These are phyloP conservation scores for Erythrophleum ivorense DNA, from an alignment of 331 rosid genomes.

Conservation along the genomic window DNA sequence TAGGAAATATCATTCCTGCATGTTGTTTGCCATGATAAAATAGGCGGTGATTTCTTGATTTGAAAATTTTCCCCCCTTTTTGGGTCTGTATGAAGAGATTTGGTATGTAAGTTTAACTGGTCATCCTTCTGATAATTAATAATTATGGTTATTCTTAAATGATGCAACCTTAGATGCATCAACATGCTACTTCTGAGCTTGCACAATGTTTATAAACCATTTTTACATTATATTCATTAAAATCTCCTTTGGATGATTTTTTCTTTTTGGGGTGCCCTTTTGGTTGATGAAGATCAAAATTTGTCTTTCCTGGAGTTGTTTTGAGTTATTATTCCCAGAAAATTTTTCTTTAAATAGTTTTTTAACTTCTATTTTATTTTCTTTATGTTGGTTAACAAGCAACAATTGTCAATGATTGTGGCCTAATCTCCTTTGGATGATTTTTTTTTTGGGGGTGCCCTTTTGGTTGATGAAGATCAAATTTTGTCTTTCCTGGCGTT, in stretches of 20 bases:
- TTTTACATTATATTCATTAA: background rate
- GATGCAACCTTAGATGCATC: constrained; percentile 13
- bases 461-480: background rate
- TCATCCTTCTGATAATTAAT: background rate
- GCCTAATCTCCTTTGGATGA: background rate
- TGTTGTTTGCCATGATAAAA: constrained; percentile 19
- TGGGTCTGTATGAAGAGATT: background rate
- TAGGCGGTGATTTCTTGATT: constrained; percentile 2
- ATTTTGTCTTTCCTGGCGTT: background rate
- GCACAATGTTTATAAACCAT: background rate
- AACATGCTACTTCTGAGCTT: background rate
- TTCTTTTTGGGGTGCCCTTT: background rate
- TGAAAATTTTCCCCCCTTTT: background rate
- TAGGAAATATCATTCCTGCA: constrained; percentile 11
- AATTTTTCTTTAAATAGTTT: no score
- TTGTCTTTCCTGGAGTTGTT: background rate
- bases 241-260: background rate
- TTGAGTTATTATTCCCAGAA: no score
- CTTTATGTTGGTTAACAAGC: background rate
- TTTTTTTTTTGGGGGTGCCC: background rate
- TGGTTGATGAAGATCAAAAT: background rate
- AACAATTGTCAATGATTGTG: background rate
- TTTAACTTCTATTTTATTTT: no score
- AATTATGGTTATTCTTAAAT: constrained; percentile 3
- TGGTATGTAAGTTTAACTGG: background rate